A percentile compares a stretch with the other conserved stretches of the same genome.
These are phyloP conservation scores for Chenopodium berlandieri DNA, from an alignment of 148 eudicot genomes.

Conservation along the genomic window DNA sequence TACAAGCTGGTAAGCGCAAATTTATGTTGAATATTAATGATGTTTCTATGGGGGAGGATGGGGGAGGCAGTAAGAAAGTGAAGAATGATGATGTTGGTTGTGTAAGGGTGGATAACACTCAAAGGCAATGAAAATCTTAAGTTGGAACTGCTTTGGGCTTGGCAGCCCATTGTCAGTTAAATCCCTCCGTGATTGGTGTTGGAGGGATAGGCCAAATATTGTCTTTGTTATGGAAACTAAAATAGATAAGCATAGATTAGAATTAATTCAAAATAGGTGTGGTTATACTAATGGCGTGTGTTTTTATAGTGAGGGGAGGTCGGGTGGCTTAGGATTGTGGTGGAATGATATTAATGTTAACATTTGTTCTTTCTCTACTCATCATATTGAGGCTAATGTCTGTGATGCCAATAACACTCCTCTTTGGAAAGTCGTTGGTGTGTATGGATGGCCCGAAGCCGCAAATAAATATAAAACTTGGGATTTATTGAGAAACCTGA, in stretches of 20 bases:
- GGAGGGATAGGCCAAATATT: too few species aligned
- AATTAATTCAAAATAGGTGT: neutral
- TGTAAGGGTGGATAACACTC: too few species aligned
- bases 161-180: too few species aligned
- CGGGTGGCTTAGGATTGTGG: neutral
- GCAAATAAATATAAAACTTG: neutral
- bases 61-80: too few species aligned
- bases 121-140: neutral
- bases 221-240: neutral
- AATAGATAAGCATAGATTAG: neutral
- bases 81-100: too few species aligned
- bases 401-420: neutral
- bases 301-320: neutral
- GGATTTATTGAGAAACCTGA: too few species aligned
- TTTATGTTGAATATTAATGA: too few species aligned
- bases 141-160: too few species aligned
- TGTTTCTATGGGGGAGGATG: too few species aligned
- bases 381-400: neutral
- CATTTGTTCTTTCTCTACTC: neutral
- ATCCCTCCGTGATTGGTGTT: too few species aligned
- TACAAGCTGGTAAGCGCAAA: too few species aligned
- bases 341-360: neutral
- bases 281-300: neutral
- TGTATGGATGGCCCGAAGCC: neutral
- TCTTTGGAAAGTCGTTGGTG: neutral